phyloP scores from a whole-genome alignment of 1,284 basidiomycete genomes.

The Fomitopsis betulina region DNA sequence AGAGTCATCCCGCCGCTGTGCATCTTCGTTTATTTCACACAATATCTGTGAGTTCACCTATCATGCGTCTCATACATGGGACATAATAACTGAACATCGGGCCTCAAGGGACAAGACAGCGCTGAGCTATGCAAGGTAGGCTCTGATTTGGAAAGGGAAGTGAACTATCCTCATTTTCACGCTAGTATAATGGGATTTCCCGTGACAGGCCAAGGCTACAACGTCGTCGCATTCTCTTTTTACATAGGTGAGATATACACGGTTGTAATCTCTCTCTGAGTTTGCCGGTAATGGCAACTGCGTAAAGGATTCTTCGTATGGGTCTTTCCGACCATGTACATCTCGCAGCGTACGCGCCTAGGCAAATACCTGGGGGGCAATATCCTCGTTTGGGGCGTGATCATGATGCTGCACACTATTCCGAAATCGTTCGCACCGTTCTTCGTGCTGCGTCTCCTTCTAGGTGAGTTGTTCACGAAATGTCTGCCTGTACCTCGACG shows the following conservation, averaged over 20 bases:
- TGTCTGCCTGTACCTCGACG: not conserved
- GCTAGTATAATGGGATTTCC: constrained; percentile 62
- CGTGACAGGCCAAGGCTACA: constrained; percentile 61
- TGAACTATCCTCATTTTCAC: not conserved
- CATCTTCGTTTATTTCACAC: constrained; percentile 61
- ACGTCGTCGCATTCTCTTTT: constrained; percentile 62
- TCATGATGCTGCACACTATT: constrained; percentile 60
- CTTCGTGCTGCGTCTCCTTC: constrained; percentile 56
- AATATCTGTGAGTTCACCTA: constrained; percentile 43
- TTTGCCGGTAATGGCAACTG: not conserved
- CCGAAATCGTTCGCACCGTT: constrained; percentile 56
- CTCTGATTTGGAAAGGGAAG: not conserved
- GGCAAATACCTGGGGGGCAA: constrained; percentile 64
- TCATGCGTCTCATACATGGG: not conserved
- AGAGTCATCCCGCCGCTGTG: constrained; percentile 52
- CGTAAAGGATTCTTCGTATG: constrained; percentile 51
- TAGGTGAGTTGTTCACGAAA: constrained; percentile 34
- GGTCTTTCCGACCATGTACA: constrained; percentile 65
- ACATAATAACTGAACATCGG: not conserved
- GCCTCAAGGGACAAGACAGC: constrained; percentile 56
- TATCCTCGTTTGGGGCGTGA: constrained; percentile 55
- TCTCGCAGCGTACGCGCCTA: constrained; percentile 54
- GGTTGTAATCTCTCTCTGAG: too few species aligned
- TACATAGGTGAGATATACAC: constrained; percentile 41
- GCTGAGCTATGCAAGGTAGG: constrained; percentile 57